A percentile compares a stretch with the other conserved stretches of the same genome.
These are phyloP conservation scores for Phoenix roebelenii DNA, from an alignment of 176 grass and related monocot genomes.

Conservation along the genomic window DNA sequence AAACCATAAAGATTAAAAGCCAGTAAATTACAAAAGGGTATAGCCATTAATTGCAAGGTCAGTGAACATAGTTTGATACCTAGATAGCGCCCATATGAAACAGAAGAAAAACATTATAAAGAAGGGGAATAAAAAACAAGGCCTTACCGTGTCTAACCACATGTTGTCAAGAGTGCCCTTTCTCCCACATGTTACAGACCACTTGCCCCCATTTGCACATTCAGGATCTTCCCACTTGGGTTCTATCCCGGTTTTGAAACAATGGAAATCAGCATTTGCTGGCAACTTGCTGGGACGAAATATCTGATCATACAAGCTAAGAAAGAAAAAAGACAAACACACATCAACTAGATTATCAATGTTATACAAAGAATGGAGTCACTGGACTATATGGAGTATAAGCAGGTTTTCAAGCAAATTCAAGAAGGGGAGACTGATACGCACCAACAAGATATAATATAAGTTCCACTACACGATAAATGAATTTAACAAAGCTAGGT, in stretches of 20 bases:
- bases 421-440: too few relatives aligned
- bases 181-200: constrained; percentile 66
- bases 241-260: constrained; percentile 83
- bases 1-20: not conserved
- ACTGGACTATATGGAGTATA: too few relatives aligned
- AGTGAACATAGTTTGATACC: too few relatives aligned
- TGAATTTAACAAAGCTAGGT: too few relatives aligned
- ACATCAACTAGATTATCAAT: too few relatives aligned
- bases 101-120: constrained; percentile 8
- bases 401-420: too few relatives aligned
- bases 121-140: not conserved
- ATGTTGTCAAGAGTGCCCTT: constrained; percentile 77
- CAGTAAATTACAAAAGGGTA: too few relatives aligned
- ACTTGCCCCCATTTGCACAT: constrained; percentile 95
- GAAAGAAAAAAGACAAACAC: not conserved
- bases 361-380: too few relatives aligned
- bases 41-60: too few relatives aligned
- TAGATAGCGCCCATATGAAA: not conserved
- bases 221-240: constrained; percentile 99
- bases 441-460: too few relatives aligned
- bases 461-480: too few relatives aligned
- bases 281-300: constrained; percentile 77
- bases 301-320: constrained; percentile 83
- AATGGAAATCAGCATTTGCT: constrained; percentile 82
- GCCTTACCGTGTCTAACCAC: constrained; percentile 80